These are phyloP conservation scores for Cordyceps javanica DNA, from an alignment of 2,329 filamentous ascomycete species.

Conservation along the genomic window DNA sequence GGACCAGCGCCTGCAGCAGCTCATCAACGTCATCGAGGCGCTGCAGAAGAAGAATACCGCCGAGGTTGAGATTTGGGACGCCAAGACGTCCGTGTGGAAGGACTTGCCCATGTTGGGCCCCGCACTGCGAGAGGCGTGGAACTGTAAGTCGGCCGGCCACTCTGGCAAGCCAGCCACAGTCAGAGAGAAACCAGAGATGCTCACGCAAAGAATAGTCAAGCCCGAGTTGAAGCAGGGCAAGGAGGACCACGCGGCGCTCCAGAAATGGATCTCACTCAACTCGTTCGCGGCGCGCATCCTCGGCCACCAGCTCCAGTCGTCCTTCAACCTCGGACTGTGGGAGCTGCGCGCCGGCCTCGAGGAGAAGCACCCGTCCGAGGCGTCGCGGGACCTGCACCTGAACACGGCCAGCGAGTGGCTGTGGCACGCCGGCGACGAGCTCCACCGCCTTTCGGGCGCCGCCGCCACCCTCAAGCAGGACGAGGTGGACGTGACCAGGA, in stretches of 20 bases:
- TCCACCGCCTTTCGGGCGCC: conserved; percentile 18
- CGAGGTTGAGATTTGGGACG: conserved; percentile 23
- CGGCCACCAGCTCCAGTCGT: conserved; percentile 17
- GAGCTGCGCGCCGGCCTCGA: conserved; percentile 26
- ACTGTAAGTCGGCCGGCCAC: conserved; percentile 20
- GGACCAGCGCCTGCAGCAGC: conserved; percentile 21
- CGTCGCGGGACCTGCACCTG: conserved; percentile 6
- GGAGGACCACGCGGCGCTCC: conserved; percentile 16
- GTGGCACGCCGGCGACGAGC: conserved; percentile 21
- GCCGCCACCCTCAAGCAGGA: conserved; percentile 16
- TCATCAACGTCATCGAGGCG: conserved; percentile 18
- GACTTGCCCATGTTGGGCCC: conserved; percentile 27
- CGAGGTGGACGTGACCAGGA: conserved; percentile 17
- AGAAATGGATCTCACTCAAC: conserved; percentile 27
- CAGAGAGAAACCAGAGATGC: background rate
- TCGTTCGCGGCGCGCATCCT: conserved; percentile 27
- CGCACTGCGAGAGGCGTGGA: conserved; percentile 25
- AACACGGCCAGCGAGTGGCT: conserved; percentile 23
- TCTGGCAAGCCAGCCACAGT: background rate
- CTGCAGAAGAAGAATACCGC: conserved; percentile 20
- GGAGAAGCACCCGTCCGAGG: conserved; percentile 16
- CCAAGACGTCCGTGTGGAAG: conserved; percentile 21
- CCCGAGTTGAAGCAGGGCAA: conserved; percentile 21
- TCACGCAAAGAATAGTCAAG: conserved; percentile 15
- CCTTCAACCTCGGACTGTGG: conserved; percentile 25